Evolutionary conservation across 169 alveolate genomes (phyloP), one percentile per base, ranked within the genome.

Genomic region (Eimeria falciformis): DNA sequence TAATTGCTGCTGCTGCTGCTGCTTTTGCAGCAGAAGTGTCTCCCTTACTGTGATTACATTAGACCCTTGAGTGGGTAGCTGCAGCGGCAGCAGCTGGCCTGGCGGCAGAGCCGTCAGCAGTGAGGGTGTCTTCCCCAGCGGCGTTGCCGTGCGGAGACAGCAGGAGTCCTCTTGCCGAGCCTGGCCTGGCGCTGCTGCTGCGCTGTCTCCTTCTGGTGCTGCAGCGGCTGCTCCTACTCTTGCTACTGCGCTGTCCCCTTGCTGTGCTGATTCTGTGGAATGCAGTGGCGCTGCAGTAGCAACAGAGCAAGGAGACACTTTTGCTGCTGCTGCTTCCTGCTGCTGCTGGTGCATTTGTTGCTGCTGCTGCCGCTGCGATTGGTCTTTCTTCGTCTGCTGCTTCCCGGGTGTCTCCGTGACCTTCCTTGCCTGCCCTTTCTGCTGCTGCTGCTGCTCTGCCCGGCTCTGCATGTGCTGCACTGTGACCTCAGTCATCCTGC

Each of bases 81-180:
- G 85, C 85, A 75, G 85, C 85, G 23, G 85, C 85, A 75, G 58
- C 85, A 75, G 85, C 85, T 75, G 66, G 45, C 45, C 85, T 21
- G 65, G 85, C 85, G 14, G 85, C 43, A 75, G 66, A 17, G 66
- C 11, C 33, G 17, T 40, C 0, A 75, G 23, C 17, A 21, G 40
- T 2, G 85, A 65, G 62, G 85, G 23, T 2, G 46, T 43, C 25
- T 45, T 21, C 1, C 37, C 66, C 27, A 75, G 62, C 3, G 85
- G 85, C 5, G 85, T 75, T 3, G 85, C 45, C 18, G 45, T 5
- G 43, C 65, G 45, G n/a, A 75, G 17, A 11, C 45, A 75, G 65
- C 40, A 46, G 45, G 29, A 45, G 12, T 21, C 43, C 23, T 25
- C 55, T 37, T 9, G 14, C 46, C 66, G 40, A 0, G 21, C 40